phyloP scores from a whole-genome alignment of 306 rosid species.

The Prunus persica region DNA sequence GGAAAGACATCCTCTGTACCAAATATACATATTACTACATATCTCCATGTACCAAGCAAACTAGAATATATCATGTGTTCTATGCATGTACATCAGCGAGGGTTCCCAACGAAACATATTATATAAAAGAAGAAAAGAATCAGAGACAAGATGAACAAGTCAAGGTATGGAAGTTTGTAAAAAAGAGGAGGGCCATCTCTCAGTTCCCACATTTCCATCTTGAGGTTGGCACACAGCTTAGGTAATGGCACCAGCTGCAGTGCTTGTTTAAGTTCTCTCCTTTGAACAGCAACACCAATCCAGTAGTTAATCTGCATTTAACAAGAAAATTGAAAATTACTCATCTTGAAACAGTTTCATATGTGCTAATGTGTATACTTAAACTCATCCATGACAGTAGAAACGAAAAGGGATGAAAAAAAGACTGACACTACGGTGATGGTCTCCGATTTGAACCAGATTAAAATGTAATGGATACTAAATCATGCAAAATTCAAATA shows the following conservation, averaged over 20 bases:
- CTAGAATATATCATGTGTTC: background rate
- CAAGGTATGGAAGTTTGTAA: background rate
- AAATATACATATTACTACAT: background rate
- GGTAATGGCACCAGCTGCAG: slow-evolving; percentile 54
- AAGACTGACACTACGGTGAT: background rate
- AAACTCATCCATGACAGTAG: background rate
- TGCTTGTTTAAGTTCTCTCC: slow-evolving; percentile 43
- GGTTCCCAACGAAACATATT: background rate
- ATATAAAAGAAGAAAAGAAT: background rate
- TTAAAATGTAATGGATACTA: background rate
- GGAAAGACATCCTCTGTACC: background rate
- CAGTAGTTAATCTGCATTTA: slow-evolving; percentile 31
- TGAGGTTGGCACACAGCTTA: slow-evolving; percentile 47
- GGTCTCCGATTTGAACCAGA: background rate
- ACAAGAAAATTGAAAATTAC: background rate
- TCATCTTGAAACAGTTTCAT: background rate
- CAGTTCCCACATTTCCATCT: slow-evolving; percentile 40
- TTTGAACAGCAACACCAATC: slow-evolving; percentile 43
- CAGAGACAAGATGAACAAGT: background rate
- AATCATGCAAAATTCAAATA: background rate
- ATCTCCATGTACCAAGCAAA: slow-evolving; percentile 3
- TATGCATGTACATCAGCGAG: slow-evolving; percentile 19
- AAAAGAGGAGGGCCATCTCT: slow-evolving; percentile 5
- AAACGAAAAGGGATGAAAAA: too few species aligned
- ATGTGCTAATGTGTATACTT: background rate